phyloP scores from a whole-genome alignment of 805 yeast genomes.

The Kazachstania viticola region DNA sequence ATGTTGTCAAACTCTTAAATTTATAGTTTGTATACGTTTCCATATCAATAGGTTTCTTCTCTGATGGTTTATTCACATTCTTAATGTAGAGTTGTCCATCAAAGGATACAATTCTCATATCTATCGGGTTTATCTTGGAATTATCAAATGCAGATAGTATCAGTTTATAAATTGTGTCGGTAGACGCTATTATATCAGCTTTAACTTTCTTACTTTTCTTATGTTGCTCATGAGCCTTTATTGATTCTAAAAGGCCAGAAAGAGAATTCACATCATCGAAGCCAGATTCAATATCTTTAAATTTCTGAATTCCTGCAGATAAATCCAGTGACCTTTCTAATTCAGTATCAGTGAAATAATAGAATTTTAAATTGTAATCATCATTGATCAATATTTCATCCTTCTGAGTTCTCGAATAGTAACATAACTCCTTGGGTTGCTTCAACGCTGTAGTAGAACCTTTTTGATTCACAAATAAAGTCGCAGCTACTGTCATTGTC shows the following conservation, averaged over 20 bases:
- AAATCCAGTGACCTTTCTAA: conserved; percentile 55
- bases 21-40: conserved; percentile 62
- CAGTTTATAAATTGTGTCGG: conserved; percentile 69
- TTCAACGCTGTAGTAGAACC: conserved; percentile 58
- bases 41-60: conserved; percentile 23
- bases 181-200: conserved; percentile 64
- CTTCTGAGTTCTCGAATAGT: conserved; percentile 50
- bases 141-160: conserved; percentile 44
- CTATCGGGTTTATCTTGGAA: conserved; percentile 39
- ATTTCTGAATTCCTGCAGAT: conserved; percentile 49
- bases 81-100: conserved; percentile 69
- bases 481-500: conserved; percentile 21
- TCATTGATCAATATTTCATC: conserved; percentile 40
- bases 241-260: conserved; percentile 43
- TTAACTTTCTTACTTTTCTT: conserved; percentile 32
- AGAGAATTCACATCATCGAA: conserved; percentile 35
- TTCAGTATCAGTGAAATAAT: conserved; percentile 66
- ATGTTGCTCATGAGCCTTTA: conserved; percentile 43
- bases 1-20: conserved; percentile 69
- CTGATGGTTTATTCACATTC: conserved; percentile 21
- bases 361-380: conserved; percentile 51
- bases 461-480: conserved; percentile 30
- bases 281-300: conserved; percentile 40
- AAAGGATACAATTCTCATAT: conserved; percentile 51
- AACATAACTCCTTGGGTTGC: conserved; percentile 76